Conservation (phyloP, 768 basidiomycete species). For the Amanita fuliginea region DNA sequence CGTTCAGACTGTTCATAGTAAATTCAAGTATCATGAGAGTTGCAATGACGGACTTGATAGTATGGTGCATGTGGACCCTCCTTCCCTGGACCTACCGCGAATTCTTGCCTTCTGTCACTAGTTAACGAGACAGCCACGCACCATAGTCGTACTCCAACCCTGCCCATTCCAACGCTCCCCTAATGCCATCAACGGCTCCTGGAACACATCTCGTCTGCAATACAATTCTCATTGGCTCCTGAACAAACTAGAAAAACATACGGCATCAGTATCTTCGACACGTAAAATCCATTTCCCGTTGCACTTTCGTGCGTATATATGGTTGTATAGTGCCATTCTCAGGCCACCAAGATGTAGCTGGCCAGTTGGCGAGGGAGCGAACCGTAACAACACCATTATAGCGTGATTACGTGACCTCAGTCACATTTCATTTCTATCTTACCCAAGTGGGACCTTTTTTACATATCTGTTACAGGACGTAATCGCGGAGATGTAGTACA, state of each 20-base stretch:
- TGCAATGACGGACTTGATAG: constrained; percentile 48
- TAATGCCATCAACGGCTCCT: constrained; percentile 75
- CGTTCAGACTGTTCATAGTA: constrained; percentile 61
- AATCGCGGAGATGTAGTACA: too few relatives aligned
- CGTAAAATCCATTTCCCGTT: constrained; percentile 87
- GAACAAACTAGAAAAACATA: constrained; percentile 21
- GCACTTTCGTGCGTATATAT: constrained; percentile 71
- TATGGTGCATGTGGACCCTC: constrained; percentile 78
- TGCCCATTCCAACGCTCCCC: constrained; percentile 76
- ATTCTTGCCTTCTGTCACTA: background rate
- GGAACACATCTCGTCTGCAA: constrained; percentile 68
- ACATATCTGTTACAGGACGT: too few relatives aligned
- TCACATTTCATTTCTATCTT: too few relatives aligned
- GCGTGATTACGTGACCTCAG: too few relatives aligned
- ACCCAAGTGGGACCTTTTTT: too few relatives aligned
- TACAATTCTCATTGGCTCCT: background rate
- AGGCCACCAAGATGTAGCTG: constrained; percentile 90
- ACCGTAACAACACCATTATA: constrained; percentile 74
- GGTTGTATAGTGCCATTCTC: constrained; percentile 88
- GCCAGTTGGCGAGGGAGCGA: constrained; percentile 97
- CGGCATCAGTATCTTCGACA: constrained; percentile 93
- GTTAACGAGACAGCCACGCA: constrained; percentile 19
- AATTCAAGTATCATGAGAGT: background rate
- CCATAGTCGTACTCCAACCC: constrained; percentile 89
- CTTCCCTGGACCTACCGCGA: constrained; percentile 56